Conservation (phyloP, 371 early-diverging fungal species). For the Mucor racemosus region DNA sequence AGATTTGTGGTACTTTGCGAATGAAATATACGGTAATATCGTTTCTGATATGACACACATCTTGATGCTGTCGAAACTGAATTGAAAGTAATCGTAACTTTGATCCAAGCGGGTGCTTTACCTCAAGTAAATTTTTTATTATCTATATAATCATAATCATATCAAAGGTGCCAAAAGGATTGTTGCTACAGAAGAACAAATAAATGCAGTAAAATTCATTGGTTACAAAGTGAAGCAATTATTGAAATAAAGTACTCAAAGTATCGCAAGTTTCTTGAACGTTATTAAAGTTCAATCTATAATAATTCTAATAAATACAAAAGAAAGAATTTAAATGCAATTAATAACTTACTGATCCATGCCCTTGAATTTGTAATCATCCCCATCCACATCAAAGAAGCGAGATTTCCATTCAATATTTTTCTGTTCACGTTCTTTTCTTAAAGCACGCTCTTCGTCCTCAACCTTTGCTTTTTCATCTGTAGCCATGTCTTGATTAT, state of each 20-base stretch:
- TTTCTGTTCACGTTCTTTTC: slow-evolving; percentile 62
- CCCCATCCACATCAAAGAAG: slow-evolving; percentile 51
- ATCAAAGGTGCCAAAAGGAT: slow-evolving; percentile 7
- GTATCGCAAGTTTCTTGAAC: slow-evolving; percentile 8
- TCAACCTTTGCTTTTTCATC: slow-evolving; percentile 83
- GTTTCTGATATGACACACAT: slow-evolving; percentile 11
- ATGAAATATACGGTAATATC: slow-evolving; percentile 6
- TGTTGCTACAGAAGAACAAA: slow-evolving; percentile 10
- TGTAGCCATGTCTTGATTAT: slow-evolving; percentile 78
- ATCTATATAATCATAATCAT: slow-evolving; percentile 7
- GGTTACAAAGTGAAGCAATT: slow-evolving; percentile 1
- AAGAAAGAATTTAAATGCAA: no score
- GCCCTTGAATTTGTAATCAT: slow-evolving; percentile 27
- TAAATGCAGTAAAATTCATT: slow-evolving; percentile 7
- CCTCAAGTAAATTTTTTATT: background rate
- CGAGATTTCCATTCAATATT: slow-evolving; percentile 53
- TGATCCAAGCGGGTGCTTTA: background rate
- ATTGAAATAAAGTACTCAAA: slow-evolving; percentile 2
- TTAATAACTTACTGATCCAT: slow-evolving; percentile 21
- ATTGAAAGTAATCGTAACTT: slow-evolving; percentile 5
- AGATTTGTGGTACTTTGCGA: slow-evolving; percentile 7
- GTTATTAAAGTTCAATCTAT: slow-evolving; percentile 15
- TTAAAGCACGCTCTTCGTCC: slow-evolving; percentile 73
- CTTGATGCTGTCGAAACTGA: slow-evolving; percentile 7
- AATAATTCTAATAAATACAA: background rate